Conservation (phyloP, 23 red algal genomes). For the Cyanidioschyzon merolae region DNA sequence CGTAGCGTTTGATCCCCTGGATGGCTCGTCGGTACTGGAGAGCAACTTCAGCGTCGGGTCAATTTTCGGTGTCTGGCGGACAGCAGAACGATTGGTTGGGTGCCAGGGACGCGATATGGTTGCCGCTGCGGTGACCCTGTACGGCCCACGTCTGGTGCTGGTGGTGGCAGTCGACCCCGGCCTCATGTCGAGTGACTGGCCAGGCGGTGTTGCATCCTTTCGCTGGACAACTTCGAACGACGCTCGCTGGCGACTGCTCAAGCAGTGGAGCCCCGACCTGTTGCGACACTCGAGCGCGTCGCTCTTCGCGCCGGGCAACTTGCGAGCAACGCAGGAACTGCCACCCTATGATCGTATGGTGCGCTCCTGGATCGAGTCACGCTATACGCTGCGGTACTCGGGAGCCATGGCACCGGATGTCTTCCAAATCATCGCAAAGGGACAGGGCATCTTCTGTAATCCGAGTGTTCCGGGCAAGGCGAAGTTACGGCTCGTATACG, state of each 20-base stretch:
- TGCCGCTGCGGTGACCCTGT: constrained; percentile 30
- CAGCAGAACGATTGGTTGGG: constrained; percentile 25
- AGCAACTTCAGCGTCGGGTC: constrained; percentile 80
- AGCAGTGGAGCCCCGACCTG: not conserved
- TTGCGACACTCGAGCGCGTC: constrained; percentile 19
- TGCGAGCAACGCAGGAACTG: constrained; percentile 37
- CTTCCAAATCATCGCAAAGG: constrained; percentile 49
- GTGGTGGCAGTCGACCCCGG: constrained; percentile 22
- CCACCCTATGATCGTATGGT: constrained; percentile 46
- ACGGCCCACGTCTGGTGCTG: constrained; percentile 69
- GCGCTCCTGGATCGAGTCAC: constrained; percentile 34
- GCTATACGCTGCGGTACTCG: constrained; percentile 74
- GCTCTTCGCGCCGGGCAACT: constrained; percentile 81
- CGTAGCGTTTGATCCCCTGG: constrained; percentile 83
- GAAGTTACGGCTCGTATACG: constrained; percentile 73
- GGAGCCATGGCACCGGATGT: constrained; percentile 86
- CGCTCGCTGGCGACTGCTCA: constrained; percentile 17
- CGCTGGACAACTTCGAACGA: not conserved
- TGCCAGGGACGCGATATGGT: constrained; percentile 32
- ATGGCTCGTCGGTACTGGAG: constrained; percentile 71
- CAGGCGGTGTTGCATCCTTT: not conserved
- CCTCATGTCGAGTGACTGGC: not conserved
- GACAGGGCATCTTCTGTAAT: constrained; percentile 61
- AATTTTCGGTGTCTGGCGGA: constrained; percentile 67
- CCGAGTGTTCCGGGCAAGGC: constrained; percentile 47